A percentile compares a stretch with the other conserved stretches of the same genome.
Conservation (phyloP, 2,329 filamentous ascomycete genomes). For the Pseudogymnoascus sp. region DNA sequence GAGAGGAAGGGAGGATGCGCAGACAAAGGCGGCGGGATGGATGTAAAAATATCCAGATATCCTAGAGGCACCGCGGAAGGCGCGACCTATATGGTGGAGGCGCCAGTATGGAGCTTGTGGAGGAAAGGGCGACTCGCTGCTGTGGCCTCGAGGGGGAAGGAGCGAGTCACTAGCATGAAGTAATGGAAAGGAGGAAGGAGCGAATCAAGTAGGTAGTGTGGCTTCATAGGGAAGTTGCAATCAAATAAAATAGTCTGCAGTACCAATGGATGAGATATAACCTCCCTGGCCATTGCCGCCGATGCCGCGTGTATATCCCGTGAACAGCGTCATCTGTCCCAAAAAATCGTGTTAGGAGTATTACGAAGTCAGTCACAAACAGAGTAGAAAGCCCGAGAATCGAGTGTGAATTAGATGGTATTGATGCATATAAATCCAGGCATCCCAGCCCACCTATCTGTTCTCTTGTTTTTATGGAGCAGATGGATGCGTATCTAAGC, state of each 20-base stretch:
- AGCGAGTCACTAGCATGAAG: not conserved
- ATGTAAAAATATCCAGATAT: not conserved
- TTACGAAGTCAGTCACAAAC: not conserved
- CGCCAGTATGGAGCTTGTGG: not conserved
- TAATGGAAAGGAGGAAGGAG: not conserved
- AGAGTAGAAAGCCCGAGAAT: not conserved
- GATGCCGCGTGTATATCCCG: not conserved
- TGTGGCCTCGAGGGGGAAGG: not conserved
- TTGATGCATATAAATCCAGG: conserved; percentile 1
- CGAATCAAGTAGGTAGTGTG: not conserved
- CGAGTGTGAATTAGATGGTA: conserved; percentile 1
- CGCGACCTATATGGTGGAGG: not conserved
- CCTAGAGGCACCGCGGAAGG: not conserved
- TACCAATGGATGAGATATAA: not conserved
- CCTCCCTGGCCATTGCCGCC: not conserved
- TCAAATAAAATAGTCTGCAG: not conserved
- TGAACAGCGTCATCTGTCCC: not conserved
- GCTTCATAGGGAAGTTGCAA: not conserved
- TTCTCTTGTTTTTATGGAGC: not conserved
- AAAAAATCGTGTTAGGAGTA: not conserved
- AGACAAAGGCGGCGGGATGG: not conserved
- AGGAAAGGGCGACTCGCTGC: not conserved
- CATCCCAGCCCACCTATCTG: conserved; percentile 4
- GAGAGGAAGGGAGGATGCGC: not conserved
- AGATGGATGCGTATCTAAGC: not conserved